A percentile compares a stretch with the other conserved stretches of the same genome.
Conservation (phyloP, 2,329 filamentous ascomycete genomes). For the Amauroascus niger region DNA sequence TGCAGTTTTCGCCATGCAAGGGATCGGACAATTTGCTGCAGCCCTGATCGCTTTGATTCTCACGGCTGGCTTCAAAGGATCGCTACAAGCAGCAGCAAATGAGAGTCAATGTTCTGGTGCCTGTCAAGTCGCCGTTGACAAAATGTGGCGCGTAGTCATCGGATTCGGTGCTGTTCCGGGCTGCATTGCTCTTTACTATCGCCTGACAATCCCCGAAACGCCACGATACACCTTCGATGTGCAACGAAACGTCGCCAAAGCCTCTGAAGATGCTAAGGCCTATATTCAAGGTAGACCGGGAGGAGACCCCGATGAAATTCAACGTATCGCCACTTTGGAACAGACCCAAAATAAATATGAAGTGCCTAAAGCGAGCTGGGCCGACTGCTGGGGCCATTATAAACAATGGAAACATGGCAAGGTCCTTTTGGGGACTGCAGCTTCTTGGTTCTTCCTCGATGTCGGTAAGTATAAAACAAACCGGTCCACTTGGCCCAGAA, state of each 20-base stretch:
- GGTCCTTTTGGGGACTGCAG: slow-evolving; percentile 66
- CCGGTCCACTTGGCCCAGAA: too few species aligned
- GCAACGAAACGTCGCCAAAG: slow-evolving; percentile 63
- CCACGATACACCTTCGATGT: slow-evolving; percentile 83
- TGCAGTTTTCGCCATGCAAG: slow-evolving; percentile 79
- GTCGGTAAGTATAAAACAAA: slow-evolving; percentile 33
- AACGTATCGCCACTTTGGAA: slow-evolving; percentile 50
- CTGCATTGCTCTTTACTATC: slow-evolving; percentile 74
- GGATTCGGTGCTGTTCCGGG: slow-evolving; percentile 73
- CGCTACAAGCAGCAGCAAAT: slow-evolving; percentile 45
- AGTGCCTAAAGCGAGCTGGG: slow-evolving; percentile 60
- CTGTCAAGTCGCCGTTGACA: slow-evolving; percentile 65
- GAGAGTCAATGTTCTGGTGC: slow-evolving; percentile 50
- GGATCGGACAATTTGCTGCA: slow-evolving; percentile 66
- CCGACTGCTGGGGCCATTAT: slow-evolving; percentile 64
- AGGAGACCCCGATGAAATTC: slow-evolving; percentile 56
- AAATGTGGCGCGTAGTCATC: slow-evolving; percentile 77
- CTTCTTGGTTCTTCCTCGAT: slow-evolving; percentile 77
- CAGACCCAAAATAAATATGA: slow-evolving; percentile 48
- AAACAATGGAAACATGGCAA: slow-evolving; percentile 60
- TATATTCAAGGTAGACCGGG: slow-evolving; percentile 59
- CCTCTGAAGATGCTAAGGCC: slow-evolving; percentile 60
- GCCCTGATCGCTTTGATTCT: slow-evolving; percentile 68
- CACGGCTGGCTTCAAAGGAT: slow-evolving; percentile 59
- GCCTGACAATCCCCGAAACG: slow-evolving; percentile 78